These are phyloP conservation scores for Thelephora ganbajun DNA, from an alignment of 768 basidiomycete species.

Conservation along the genomic window DNA sequence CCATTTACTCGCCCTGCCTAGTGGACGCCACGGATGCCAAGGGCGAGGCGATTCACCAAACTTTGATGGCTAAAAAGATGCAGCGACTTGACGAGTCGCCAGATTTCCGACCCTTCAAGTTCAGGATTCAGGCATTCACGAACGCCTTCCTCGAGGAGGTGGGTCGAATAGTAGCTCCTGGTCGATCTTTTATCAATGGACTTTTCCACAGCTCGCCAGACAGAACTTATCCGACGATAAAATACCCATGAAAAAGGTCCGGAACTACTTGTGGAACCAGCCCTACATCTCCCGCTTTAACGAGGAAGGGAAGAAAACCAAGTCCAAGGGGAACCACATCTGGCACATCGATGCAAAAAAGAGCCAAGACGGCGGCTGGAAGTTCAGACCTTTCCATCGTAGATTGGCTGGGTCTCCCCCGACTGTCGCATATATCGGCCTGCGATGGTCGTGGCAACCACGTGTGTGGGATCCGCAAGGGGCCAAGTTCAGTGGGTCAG, in stretches of 20 bases:
- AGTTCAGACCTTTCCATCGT: slow-evolving; percentile 79
- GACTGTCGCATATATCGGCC: slow-evolving; percentile 64
- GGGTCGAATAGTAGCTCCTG: slow-evolving; percentile 8
- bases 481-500: slow-evolving; percentile 64
- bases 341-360: slow-evolving; percentile 98
- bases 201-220: slow-evolving; percentile 43
- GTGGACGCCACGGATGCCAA: slow-evolving; percentile 90
- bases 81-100: slow-evolving; percentile 89
- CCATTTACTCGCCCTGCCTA: slow-evolving; percentile 18
- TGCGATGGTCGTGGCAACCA: slow-evolving; percentile 83
- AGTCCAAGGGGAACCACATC: slow-evolving; percentile 98
- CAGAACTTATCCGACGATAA: slow-evolving; percentile 89
- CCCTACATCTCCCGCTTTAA: slow-evolving; percentile 93
- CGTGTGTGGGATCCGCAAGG: slow-evolving; percentile 96
- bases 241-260: slow-evolving; percentile 94
- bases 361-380: slow-evolving; percentile 59
- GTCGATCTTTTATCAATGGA: neutral
- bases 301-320: slow-evolving; percentile 97
- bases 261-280: slow-evolving; percentile 93
- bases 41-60: slow-evolving; percentile 95
- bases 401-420: slow-evolving; percentile 79
- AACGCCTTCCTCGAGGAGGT: slow-evolving; percentile 91
- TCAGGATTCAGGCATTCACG: slow-evolving; percentile 96
- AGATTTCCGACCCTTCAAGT: slow-evolving; percentile 98
- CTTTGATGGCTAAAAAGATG: slow-evolving; percentile 99